Evolutionary conservation across 176 grass and related monocot species (phyloP).

Genomic region (Eragrostis curvula): DNA sequence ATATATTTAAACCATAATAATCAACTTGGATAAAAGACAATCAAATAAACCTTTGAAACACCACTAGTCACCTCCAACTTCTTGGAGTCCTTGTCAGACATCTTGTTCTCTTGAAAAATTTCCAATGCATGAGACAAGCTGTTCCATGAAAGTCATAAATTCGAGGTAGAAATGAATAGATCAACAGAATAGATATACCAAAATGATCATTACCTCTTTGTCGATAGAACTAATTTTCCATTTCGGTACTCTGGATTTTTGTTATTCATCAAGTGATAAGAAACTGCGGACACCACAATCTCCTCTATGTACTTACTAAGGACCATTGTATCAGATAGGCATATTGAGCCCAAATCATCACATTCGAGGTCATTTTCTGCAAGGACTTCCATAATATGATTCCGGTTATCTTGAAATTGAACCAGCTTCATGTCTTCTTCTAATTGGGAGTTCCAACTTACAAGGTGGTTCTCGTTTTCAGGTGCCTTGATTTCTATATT

Average conservation of each 20-base stretch:
- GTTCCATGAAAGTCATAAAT: constrained; percentile 39
- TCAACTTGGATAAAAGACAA: neutral
- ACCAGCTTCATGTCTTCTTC: constrained; percentile 97
- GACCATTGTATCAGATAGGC: constrained; percentile 70
- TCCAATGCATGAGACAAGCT: constrained; percentile 77
- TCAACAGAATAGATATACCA: neutral
- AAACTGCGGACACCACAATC: constrained; percentile 83
- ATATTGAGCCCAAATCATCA: constrained; percentile 79
- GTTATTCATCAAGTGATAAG: constrained; percentile 87
- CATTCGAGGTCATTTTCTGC: constrained; percentile 83
- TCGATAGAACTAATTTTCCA: constrained; percentile 75
- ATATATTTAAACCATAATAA: neutral
- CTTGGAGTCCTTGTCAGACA: constrained; percentile 54
- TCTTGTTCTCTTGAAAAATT: constrained; percentile 82
- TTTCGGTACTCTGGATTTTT: constrained; percentile 76
- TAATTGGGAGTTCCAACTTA: constrained; percentile 85
- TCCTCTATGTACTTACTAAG: constrained; percentile 76
- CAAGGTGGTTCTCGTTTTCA: constrained; percentile 69
- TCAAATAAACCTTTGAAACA: constrained; percentile 52
- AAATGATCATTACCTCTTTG: constrained; percentile 64
- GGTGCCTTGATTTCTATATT: constrained; percentile 81
- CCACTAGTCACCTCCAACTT: constrained; percentile 51
- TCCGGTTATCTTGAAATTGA: constrained; percentile 80
- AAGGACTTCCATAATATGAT: constrained; percentile 82
- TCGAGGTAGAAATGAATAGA: constrained; percentile 26